phyloP scores from a whole-genome alignment of 495 filamentous ascomycete species.

The Podospora conica region DNA sequence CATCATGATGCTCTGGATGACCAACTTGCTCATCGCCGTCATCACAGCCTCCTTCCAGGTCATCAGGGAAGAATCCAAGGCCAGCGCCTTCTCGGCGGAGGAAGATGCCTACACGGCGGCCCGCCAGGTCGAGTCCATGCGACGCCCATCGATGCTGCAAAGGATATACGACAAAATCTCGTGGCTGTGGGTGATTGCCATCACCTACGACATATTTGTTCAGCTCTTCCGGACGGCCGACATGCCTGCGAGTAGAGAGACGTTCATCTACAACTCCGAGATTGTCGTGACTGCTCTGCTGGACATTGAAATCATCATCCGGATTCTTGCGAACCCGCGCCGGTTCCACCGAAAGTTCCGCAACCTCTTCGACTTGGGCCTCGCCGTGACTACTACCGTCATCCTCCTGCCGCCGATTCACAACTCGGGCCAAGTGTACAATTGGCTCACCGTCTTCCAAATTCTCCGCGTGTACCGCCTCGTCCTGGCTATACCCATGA shows the following conservation, averaged over 20 bases:
- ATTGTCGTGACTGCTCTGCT: conserved; percentile 72
- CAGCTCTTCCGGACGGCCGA: conserved; percentile 68
- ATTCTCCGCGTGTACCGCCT: conserved; percentile 88
- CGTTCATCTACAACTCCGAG: conserved; percentile 58
- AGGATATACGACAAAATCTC: conserved; percentile 62
- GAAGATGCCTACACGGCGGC: conserved; percentile 38
- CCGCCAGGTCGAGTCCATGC: conserved; percentile 42
- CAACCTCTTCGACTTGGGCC: conserved; percentile 72
- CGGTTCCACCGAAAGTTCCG: conserved; percentile 62
- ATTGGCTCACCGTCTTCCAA: conserved; percentile 89
- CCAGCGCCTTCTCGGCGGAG: conserved; percentile 83
- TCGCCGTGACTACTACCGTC: conserved; percentile 73
- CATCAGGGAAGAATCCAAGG: conserved; percentile 91
- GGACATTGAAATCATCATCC: conserved; percentile 72
- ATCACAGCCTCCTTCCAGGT: conserved; percentile 99
- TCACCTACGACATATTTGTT: conserved; percentile 66
- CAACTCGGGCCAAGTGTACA: conserved; percentile 68
- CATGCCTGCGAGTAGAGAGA: conserved; percentile 54
- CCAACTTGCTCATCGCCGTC: conserved; percentile 93
- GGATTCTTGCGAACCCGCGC: conserved; percentile 73
- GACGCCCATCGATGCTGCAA: conserved; percentile 53
- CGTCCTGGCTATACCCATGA: conserved; percentile 82
- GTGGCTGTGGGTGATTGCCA: conserved; percentile 75
- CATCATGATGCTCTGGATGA: conserved; percentile 93
- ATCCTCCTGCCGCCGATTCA: conserved; percentile 83